A percentile compares a stretch with the other conserved stretches of the same genome.
Conservation (phyloP, 495 filamentous ascomycete species). For the Hypoxylon trugodes region DNA sequence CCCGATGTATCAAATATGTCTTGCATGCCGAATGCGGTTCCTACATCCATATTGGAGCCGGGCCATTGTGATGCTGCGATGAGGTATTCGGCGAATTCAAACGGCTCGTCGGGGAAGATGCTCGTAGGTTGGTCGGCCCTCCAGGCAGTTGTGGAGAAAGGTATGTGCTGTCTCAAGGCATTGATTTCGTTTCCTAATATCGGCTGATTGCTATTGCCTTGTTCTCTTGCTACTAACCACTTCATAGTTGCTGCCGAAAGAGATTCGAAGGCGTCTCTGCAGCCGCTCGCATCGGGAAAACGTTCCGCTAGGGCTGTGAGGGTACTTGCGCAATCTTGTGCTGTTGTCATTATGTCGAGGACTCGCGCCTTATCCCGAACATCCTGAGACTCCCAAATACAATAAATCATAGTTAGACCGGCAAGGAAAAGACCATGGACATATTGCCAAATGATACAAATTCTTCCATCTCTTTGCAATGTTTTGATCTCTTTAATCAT, state of each 20-base stretch:
- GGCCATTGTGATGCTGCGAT: conserved; percentile 26
- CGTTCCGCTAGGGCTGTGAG: conserved; percentile 38
- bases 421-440: conserved; percentile 40
- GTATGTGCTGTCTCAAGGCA: conserved; percentile 18
- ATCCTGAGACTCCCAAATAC: conserved; percentile 38
- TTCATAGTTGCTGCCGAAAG: conserved; percentile 37
- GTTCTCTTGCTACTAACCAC: conserved; percentile 36
- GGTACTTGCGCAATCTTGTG: conserved; percentile 35
- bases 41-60: conserved; percentile 2
- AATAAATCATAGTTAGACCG: conserved; percentile 36
- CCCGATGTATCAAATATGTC: conserved; percentile 7
- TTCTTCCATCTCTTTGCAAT: conserved; percentile 36
- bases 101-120: conserved; percentile 25
- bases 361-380: conserved; percentile 30
- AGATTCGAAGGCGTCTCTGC: conserved; percentile 36
- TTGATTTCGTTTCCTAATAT: conserved; percentile 15
- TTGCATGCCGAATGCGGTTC: conserved; percentile 4
- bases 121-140: conserved; percentile 19
- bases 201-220: conserved; percentile 2
- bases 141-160: conserved; percentile 20
- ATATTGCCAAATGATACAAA: conserved; percentile 38
- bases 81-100: conserved; percentile 24
- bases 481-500: conserved; percentile 36
- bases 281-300: conserved; percentile 37
- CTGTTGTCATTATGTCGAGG: conserved; percentile 26